Evolutionary conservation across 345 rosid species (phyloP).

Genomic region (Citrus trifoliata): DNA sequence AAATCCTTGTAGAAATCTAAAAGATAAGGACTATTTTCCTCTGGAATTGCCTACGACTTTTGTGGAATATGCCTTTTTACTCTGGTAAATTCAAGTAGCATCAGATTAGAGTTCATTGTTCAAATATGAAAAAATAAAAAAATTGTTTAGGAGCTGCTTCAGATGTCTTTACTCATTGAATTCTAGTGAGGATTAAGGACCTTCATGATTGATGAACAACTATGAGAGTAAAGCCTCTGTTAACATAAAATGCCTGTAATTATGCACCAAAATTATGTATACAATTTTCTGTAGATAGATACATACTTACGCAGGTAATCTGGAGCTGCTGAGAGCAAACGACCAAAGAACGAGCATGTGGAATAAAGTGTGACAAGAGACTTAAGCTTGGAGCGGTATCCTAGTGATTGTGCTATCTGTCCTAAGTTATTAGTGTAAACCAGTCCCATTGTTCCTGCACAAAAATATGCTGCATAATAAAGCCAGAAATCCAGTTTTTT

Average conservation of each 20-base stretch:
- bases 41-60: background rate
- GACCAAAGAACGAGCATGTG: constrained; percentile 79
- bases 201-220: background rate
- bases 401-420: constrained; percentile 77
- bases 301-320: constrained; percentile 71
- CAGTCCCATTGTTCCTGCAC: constrained; percentile 79
- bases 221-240: background rate
- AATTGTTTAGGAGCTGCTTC: background rate
- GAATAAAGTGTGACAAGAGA: constrained; percentile 68
- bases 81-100: background rate
- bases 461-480: constrained; percentile 65
- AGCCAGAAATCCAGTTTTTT: constrained; percentile 78
- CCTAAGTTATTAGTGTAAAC: constrained; percentile 86
- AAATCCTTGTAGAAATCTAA: background rate
- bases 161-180: background rate
- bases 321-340: constrained; percentile 77
- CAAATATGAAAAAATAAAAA: background rate
- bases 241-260: background rate
- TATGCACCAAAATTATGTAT: background rate
- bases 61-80: background rate
- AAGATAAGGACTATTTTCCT: background rate
- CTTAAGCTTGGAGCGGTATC: constrained; percentile 31
- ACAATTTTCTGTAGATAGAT: constrained; percentile 1
- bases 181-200: background rate
- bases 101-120: background rate